A percentile compares a stretch with the other conserved stretches of the same genome.
Conservation (phyloP, 257 asterid species). For the Forsythia viridissima region DNA sequence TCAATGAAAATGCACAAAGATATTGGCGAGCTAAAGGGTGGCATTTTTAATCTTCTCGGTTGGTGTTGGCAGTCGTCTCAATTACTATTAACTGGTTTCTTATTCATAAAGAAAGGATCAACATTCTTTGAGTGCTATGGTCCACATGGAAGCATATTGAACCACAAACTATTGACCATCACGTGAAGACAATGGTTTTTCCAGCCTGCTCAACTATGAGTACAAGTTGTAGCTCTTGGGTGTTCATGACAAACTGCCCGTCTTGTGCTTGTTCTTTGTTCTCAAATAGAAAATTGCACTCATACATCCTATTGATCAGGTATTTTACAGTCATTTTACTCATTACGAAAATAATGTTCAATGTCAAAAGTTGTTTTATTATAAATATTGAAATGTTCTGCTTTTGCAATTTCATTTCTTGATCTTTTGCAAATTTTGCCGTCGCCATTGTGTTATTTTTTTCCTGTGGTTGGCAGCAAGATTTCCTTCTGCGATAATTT, state of each 20-base stretch:
- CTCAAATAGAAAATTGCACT: no score
- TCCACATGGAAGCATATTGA: neutral
- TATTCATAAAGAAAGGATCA: neutral
- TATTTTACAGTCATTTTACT: neutral
- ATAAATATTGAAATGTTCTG: no score
- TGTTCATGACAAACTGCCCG: no score
- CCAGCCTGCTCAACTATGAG: neutral
- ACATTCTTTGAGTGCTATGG: neutral
- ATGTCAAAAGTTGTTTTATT: neutral
- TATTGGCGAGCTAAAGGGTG: constrained; percentile 93
- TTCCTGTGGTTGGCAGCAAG: no score
- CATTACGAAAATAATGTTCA: neutral
- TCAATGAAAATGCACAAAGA: constrained; percentile 64
- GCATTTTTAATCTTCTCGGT: constrained; percentile 58
- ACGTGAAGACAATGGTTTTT: neutral
- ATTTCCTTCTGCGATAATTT: no score
- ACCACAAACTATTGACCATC: neutral
- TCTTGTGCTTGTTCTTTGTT: no score
- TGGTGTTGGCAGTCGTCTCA: neutral
- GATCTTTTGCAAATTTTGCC: no score
- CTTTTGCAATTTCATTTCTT: neutral
- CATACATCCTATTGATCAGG: neutral
- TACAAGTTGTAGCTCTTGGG: neutral
- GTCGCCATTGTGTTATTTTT: no score
- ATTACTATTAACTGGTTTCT: constrained; percentile 6